Conservation (phyloP, 2,329 filamentous ascomycete species). For the Fonsecaea nubica region DNA sequence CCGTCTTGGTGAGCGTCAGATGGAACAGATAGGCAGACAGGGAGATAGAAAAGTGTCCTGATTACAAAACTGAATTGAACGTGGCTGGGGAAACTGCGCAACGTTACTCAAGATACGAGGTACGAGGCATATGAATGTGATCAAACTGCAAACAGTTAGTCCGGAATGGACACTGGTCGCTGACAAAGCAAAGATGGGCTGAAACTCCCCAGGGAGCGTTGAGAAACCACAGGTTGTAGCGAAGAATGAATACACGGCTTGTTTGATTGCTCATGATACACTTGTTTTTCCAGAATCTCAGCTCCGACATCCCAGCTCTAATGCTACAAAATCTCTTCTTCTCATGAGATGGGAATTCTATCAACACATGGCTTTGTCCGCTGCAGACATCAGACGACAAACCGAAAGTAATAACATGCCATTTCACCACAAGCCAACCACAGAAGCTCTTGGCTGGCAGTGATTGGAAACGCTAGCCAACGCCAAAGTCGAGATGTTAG, state of each 20-base stretch:
- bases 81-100: not conserved
- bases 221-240: not conserved
- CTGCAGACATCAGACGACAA: constrained; percentile 6
- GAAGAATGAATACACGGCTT: not conserved
- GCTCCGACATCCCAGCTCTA: constrained; percentile 5
- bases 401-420: constrained; percentile 10
- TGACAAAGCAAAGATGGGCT: not conserved
- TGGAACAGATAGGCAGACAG: too few species aligned
- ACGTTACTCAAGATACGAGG: not conserved
- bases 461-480: not conserved
- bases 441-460: constrained; percentile 1
- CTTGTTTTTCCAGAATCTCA: constrained; percentile 9
- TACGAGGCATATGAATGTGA: not conserved
- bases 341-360: constrained; percentile 13
- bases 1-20: too few species aligned
- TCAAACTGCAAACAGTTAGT: not conserved
- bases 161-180: not conserved
- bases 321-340: constrained; percentile 21
- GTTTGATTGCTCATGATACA: constrained; percentile 5
- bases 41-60: too few species aligned
- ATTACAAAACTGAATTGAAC: too few species aligned
- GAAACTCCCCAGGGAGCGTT: not conserved
- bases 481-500: not conserved
- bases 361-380: constrained; percentile 8
- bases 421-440: constrained; percentile 1